Conservation (phyloP, 768 basidiomycete genomes). For the Collybia nuda region DNA sequence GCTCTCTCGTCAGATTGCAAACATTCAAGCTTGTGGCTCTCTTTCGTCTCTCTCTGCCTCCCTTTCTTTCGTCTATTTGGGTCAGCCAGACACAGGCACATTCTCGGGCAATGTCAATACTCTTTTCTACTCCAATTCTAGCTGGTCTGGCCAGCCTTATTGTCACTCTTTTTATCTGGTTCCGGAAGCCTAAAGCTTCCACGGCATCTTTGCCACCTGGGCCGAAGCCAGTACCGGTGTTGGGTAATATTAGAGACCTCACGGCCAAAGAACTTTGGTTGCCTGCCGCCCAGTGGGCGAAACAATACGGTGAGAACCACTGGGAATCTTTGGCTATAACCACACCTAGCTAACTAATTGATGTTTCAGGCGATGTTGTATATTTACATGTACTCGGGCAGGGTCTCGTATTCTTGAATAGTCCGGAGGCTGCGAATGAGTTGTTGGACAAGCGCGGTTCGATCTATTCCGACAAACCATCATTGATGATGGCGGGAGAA, state of each 20-base stretch:
- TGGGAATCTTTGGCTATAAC: background rate
- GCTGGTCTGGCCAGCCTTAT: slow-evolving; percentile 36
- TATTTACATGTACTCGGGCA: slow-evolving; percentile 68
- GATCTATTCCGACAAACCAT: slow-evolving; percentile 76
- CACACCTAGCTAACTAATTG: slow-evolving; percentile 6
- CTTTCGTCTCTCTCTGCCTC: background rate
- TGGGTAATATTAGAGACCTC: slow-evolving; percentile 67
- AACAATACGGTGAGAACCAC: slow-evolving; percentile 51
- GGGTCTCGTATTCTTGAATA: slow-evolving; percentile 67
- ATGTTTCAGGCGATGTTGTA: slow-evolving; percentile 56
- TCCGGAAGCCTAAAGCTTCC: slow-evolving; percentile 42
- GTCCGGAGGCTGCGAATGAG: slow-evolving; percentile 55
- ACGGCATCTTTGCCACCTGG: slow-evolving; percentile 58
- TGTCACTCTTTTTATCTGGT: slow-evolving; percentile 37
- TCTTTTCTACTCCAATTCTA: slow-evolving; percentile 20
- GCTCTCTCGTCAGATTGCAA: slow-evolving; percentile 3
- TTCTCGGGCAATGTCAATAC: slow-evolving; percentile 13
- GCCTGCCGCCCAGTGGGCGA: slow-evolving; percentile 58
- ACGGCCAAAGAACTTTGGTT: slow-evolving; percentile 66
- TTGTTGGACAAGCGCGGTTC: slow-evolving; percentile 69
- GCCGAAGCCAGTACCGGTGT: slow-evolving; percentile 60
- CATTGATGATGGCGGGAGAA: slow-evolving; percentile 68
- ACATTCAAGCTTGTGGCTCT: slow-evolving; percentile 7
- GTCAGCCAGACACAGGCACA: background rate
- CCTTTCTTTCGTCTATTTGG: background rate